Percentiles rank a stretch among this genome's conserved stretches.
Evolutionary conservation across 2,329 filamentous ascomycete genomes (phyloP).

Genomic region (Neofusicoccum umdonicola): DNA sequence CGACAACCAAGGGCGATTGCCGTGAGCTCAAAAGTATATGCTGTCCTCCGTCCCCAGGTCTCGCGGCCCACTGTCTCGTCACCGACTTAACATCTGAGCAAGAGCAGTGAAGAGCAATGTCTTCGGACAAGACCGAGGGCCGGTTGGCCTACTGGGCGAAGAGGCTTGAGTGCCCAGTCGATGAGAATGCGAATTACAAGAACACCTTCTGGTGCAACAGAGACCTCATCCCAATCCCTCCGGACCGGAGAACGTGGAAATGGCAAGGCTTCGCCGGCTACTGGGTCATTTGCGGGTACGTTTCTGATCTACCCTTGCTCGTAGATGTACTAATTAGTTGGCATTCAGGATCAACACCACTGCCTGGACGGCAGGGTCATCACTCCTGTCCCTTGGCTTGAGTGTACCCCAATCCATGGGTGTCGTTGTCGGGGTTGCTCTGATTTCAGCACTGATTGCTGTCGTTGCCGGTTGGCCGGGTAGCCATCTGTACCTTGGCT

Average conservation of each 20-base stretch:
- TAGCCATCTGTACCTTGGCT: slow-evolving; percentile 33
- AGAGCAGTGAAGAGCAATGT: neutral
- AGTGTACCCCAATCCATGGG: slow-evolving; percentile 32
- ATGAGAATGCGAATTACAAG: slow-evolving; percentile 8
- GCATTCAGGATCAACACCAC: slow-evolving; percentile 10
- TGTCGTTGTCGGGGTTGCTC: slow-evolving; percentile 31
- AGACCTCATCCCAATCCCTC: slow-evolving; percentile 15
- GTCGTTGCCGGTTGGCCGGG: slow-evolving; percentile 37
- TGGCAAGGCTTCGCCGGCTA: slow-evolving; percentile 18
- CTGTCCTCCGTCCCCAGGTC: neutral
- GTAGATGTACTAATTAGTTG: neutral
- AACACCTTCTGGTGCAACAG: slow-evolving; percentile 17
- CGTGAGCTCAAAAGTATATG: neutral
- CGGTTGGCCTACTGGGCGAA: slow-evolving; percentile 15
- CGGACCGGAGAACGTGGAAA: slow-evolving; percentile 8
- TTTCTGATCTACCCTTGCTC: neutral
- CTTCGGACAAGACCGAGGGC: neutral
- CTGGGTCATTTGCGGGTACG: slow-evolving; percentile 10
- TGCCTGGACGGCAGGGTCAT: slow-evolving; percentile 16
- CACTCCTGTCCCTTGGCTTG: slow-evolving; percentile 23
- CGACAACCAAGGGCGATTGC: neutral
- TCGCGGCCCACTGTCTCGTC: neutral
- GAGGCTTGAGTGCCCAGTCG: slow-evolving; percentile 15
- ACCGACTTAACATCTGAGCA: neutral
- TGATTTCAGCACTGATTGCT: slow-evolving; percentile 33